phyloP scores from a whole-genome alignment of 306 rosid species.

The Mimosa bimucronata region DNA sequence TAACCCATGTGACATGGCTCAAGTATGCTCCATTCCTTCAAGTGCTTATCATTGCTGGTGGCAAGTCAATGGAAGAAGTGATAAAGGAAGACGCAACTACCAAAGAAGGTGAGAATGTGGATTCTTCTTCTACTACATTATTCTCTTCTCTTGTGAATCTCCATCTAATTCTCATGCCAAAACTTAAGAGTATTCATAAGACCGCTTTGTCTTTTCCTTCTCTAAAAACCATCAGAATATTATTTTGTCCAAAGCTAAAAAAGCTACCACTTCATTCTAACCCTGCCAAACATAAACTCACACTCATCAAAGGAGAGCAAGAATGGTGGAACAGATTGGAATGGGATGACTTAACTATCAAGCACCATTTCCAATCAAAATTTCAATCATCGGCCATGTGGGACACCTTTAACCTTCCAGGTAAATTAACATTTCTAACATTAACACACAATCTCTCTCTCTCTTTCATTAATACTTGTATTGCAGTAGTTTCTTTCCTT shows the following conservation, averaged over 20 bases:
- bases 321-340: neutral
- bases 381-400: too few species aligned
- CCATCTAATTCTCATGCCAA: rapidly evolving
- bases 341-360: neutral
- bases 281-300: neutral
- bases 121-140: neutral
- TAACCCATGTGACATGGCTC: neutral
- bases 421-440: too few species aligned
- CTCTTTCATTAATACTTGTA: too few species aligned
- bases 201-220: neutral
- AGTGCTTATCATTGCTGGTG: rapidly evolving
- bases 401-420: too few species aligned
- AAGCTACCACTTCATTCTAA: neutral
- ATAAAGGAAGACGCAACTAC: neutral
- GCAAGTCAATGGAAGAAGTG: neutral
- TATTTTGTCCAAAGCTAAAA: neutral
- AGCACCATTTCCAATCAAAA: neutral
- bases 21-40: too few species aligned
- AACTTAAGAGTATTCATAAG: neutral
- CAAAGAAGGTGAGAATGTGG: neutral
- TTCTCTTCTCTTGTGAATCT: neutral
- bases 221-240: neutral
- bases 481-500: too few species aligned
- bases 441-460: too few species aligned
- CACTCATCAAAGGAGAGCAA: neutral